A percentile compares a stretch with the other conserved stretches of the same genome.
These are phyloP conservation scores for Martiniozyma abietophila DNA, from an alignment of 805 yeast species.

Conservation along the genomic window DNA sequence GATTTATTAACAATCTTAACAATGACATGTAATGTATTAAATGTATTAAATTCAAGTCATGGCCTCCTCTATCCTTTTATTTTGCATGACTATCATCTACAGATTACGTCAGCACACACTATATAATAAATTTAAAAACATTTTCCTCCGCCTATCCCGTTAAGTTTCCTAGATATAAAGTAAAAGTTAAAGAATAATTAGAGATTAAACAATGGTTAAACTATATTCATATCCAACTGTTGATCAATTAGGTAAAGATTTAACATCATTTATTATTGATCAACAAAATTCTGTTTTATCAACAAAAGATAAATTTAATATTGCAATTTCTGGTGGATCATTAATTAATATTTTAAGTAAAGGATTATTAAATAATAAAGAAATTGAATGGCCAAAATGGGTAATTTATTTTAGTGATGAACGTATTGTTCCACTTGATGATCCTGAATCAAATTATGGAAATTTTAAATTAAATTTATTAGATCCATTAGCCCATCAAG, in stretches of 20 bases:
- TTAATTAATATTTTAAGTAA: conserved; percentile 61
- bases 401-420: conserved; percentile 84
- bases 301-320: conserved; percentile 39
- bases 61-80: too few relatives aligned
- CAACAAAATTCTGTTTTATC: conserved; percentile 54
- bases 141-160: neutral
- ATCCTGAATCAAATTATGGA: conserved; percentile 81
- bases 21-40: too few relatives aligned
- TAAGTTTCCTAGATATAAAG: neutral
- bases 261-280: conserved; percentile 51
- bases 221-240: conserved; percentile 47
- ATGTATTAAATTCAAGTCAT: too few relatives aligned
- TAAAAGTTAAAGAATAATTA: too few relatives aligned
- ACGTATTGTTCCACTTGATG: conserved; percentile 74
- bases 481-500: conserved; percentile 33
- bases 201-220: conserved; percentile 17
- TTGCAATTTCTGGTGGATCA: conserved; percentile 91
- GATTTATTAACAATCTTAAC: too few relatives aligned
- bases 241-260: conserved; percentile 41
- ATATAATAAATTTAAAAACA: neutral
- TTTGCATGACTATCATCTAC: too few relatives aligned
- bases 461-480: conserved; percentile 60
- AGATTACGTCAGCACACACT: too few relatives aligned
- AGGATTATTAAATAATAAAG: conserved; percentile 54
- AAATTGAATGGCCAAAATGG: conserved; percentile 62